These are phyloP conservation scores for Termitomyces heimii DNA, from an alignment of 768 basidiomycete species.

Conservation along the genomic window DNA sequence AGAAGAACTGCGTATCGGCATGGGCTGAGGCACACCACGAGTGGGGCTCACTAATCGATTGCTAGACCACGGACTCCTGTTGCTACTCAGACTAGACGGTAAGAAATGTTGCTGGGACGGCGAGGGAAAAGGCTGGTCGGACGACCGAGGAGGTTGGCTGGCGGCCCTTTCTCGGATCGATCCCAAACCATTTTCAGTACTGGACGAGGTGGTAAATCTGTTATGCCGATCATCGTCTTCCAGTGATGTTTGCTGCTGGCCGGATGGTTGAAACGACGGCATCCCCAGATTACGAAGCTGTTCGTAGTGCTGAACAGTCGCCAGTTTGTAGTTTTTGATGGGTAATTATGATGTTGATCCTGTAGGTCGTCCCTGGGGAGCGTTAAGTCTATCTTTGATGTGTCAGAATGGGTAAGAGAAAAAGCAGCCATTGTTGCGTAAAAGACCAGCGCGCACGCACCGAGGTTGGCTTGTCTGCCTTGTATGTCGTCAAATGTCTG, in stretches of 20 bases:
- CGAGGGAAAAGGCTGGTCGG: conserved; percentile 41
- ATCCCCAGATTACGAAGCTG: conserved; percentile 17
- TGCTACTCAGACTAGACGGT: conserved; percentile 42
- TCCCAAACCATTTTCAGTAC: conserved; percentile 35
- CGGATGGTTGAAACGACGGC: conserved; percentile 23
- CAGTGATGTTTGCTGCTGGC: conserved; percentile 23
- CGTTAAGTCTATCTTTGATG: conserved; percentile 5
- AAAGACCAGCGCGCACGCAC: conserved; percentile 7
- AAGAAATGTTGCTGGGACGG: conserved; percentile 47
- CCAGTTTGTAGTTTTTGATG: conserved; percentile 14
- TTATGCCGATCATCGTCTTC: conserved; percentile 59
- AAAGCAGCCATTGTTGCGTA: neutral
- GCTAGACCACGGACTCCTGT: conserved; percentile 34
- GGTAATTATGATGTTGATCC: conserved; percentile 10
- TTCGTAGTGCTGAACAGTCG: conserved; percentile 17
- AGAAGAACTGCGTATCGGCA: conserved; percentile 64
- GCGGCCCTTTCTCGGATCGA: conserved; percentile 59
- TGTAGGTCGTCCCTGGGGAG: conserved; percentile 7
- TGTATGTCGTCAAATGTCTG: conserved; percentile 13
- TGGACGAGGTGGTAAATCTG: conserved; percentile 43
- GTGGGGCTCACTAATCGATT: conserved; percentile 42
- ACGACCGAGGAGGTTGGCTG: conserved; percentile 60
- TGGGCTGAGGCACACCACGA: conserved; percentile 36
- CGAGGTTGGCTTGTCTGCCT: conserved; percentile 7
- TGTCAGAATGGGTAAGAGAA: neutral